phyloP scores from a whole-genome alignment of 2,329 filamentous ascomycete species.

The Diaporthe vaccinii region DNA sequence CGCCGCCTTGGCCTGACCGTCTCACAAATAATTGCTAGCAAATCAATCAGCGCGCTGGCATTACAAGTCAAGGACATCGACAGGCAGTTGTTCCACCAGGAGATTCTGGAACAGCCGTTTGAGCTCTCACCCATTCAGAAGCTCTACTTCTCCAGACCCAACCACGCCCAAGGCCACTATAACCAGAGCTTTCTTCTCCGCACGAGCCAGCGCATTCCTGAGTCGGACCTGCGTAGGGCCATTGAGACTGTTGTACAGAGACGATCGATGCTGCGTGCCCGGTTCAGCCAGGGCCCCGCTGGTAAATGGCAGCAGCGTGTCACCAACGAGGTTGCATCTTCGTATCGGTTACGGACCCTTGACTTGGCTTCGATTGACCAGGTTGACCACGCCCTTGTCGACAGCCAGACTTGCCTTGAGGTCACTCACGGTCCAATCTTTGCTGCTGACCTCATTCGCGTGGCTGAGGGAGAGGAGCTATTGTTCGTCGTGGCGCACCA shows the following conservation, averaged over 20 bases:
- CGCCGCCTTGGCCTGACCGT: constrained; percentile 56
- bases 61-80: constrained; percentile 12
- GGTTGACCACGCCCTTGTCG: constrained; percentile 42
- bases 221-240: constrained; percentile 42
- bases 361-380: constrained; percentile 34
- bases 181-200: constrained; percentile 59
- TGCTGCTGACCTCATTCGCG: constrained; percentile 41
- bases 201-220: constrained; percentile 43
- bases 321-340: constrained; percentile 35
- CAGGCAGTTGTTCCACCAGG: constrained; percentile 32
- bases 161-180: constrained; percentile 50
- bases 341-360: constrained; percentile 41
- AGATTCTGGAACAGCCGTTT: constrained; percentile 50
- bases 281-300: constrained; percentile 44
- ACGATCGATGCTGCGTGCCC: constrained; percentile 53
- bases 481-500: constrained; percentile 52
- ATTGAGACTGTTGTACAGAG: constrained; percentile 45
- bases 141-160: constrained; percentile 54
- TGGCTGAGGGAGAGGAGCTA: constrained; percentile 30
- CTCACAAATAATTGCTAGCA: constrained; percentile 55
- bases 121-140: constrained; percentile 59
- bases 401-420: constrained; percentile 34
- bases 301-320: constrained; percentile 47
- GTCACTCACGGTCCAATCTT: constrained; percentile 45
- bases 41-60: constrained; percentile 42